A percentile compares a stretch with the other conserved stretches of the same genome.
phyloP scores from a whole-genome alignment of 2,329 filamentous ascomycete genomes.

The Botrytis cinerea region DNA sequence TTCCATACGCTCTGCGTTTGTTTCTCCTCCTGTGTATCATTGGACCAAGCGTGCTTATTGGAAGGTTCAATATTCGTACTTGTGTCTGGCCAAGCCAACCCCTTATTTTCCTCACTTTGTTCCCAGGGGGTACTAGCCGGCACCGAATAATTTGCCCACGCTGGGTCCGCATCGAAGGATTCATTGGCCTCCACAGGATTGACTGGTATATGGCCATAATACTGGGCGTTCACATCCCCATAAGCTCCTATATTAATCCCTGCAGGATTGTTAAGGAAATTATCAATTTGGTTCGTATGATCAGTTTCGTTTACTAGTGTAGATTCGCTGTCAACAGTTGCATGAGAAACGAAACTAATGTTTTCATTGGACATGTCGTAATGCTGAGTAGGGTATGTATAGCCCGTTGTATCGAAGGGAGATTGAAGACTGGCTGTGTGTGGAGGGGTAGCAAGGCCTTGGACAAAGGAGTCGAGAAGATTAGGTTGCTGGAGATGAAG shows the following conservation, averaged over 20 bases:
- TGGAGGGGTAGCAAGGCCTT: constrained; percentile 58
- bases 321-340: constrained; percentile 38
- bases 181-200: background rate
- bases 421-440: constrained; percentile 53
- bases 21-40: background rate
- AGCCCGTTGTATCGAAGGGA: constrained; percentile 30
- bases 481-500: constrained; percentile 37
- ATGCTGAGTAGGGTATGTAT: constrained; percentile 25
- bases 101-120: constrained; percentile 9
- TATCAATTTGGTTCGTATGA: constrained; percentile 9
- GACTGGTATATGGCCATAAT: constrained; percentile 8
- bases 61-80: constrained; percentile 1
- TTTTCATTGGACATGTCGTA: constrained; percentile 36
- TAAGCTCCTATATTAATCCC: constrained; percentile 7
- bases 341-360: constrained; percentile 44
- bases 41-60: constrained; percentile 1
- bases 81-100: constrained; percentile 17
- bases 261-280: background rate
- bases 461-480: constrained; percentile 53
- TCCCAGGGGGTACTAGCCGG: background rate
- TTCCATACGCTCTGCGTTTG: constrained; percentile 7
- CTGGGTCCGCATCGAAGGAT: constrained; percentile 14
- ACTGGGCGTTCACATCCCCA: background rate
- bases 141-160: constrained; percentile 11
- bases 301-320: constrained; percentile 12